phyloP scores from a whole-genome alignment of 257 asterid species.

The Cynanchum wilfordii region DNA sequence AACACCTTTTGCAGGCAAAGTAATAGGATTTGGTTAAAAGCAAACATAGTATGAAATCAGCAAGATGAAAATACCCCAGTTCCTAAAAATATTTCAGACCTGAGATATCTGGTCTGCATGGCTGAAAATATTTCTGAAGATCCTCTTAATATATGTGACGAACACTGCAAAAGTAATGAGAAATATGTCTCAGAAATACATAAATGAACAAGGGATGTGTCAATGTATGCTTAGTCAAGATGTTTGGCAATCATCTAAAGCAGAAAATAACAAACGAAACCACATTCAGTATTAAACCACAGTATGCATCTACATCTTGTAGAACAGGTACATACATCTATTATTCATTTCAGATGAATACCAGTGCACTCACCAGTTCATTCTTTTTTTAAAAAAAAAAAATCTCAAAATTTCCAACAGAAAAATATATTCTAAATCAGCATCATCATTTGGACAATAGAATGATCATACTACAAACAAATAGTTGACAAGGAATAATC shows the following conservation, averaged over 20 bases:
- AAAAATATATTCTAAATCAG: neutral
- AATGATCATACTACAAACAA: neutral
- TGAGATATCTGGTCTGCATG: constrained; percentile 89
- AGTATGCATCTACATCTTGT: neutral
- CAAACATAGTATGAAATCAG: neutral
- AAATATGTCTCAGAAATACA: neutral
- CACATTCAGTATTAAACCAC: neutral
- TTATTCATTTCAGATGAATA: neutral
- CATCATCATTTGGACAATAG: neutral
- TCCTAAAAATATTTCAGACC: constrained; percentile 35
- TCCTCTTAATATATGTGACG: constrained; percentile 67
- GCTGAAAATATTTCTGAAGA: constrained; percentile 75
- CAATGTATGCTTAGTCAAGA: neutral
- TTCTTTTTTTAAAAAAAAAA: neutral
- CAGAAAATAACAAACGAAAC: neutral
- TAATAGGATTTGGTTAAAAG: neutral
- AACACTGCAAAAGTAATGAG: constrained; percentile 54
- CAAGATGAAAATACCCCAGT: neutral
- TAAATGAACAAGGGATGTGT: neutral
- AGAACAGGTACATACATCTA: neutral
- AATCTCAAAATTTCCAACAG: neutral
- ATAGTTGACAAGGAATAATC: neutral
- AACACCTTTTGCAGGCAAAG: neutral
- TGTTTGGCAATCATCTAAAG: neutral
- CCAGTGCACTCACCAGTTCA: neutral